Percentiles rank a stretch among this genome's conserved stretches.
phyloP scores from a whole-genome alignment of 768 basidiomycete genomes.

The Piloderma croceum region DNA sequence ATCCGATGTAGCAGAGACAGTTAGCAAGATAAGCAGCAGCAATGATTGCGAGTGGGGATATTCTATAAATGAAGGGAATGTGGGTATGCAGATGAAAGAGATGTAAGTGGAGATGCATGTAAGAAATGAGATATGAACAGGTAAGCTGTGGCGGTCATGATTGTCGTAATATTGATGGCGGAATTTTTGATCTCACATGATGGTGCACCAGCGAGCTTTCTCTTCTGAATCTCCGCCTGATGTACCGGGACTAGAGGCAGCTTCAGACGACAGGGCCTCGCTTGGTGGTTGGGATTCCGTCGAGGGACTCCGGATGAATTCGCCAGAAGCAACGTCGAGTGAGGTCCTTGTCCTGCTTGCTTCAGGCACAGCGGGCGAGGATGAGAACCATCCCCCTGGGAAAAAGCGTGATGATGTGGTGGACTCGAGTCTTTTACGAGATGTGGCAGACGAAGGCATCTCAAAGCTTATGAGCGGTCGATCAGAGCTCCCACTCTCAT shows the following conservation, averaged over 20 bases:
- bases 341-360: constrained; percentile 41
- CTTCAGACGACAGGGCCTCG: constrained; percentile 5
- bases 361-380: constrained; percentile 31
- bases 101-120: too few relatives aligned
- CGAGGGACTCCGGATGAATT: constrained; percentile 27
- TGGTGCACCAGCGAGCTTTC: constrained; percentile 14
- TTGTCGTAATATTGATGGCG: too few relatives aligned
- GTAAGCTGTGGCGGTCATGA: too few relatives aligned
- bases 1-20: too few relatives aligned
- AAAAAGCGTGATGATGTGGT: constrained; percentile 52
- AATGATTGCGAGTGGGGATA: too few relatives aligned
- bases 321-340: constrained; percentile 45
- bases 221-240: constrained; percentile 8
- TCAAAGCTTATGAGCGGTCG: too few relatives aligned
- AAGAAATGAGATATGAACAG: too few relatives aligned
- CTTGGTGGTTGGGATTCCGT: constrained; percentile 6
- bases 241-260: neutral
- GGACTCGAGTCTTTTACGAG: constrained; percentile 44
- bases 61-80: too few relatives aligned
- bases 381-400: constrained; percentile 48
- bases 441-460: constrained; percentile 29
- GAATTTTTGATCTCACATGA: too few relatives aligned
- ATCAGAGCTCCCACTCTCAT: too few relatives aligned
- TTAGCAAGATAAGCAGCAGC: too few relatives aligned
- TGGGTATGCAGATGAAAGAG: too few relatives aligned